Evolutionary conservation across 2,329 filamentous ascomycete species (phyloP), one percentile per base, ranked within the genome.

Genomic region (Mollisiaceae sp.): DNA sequence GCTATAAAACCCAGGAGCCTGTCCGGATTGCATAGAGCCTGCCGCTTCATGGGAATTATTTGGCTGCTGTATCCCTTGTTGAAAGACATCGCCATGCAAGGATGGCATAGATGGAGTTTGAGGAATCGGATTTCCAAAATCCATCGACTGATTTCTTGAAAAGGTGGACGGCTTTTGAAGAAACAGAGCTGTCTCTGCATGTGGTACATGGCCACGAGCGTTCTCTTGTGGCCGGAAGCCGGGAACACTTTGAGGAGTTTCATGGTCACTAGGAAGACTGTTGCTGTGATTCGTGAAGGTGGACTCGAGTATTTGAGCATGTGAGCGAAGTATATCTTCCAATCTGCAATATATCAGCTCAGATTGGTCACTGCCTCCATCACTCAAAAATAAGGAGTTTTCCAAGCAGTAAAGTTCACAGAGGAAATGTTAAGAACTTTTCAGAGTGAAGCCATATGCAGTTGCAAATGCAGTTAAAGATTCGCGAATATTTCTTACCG

Each of bases 221-320:
- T 81, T 70, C 67, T 90, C 82, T 59, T 81, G 76, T 67, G 83
- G 74, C 71, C 84, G 72, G 74, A 88, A 83, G 63, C 87, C 73
- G 65, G 70, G 69, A 0, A 77, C 74, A 63, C 87, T 85, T 35
- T 82, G 80, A 4, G 85, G 85, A 4, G 85, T 86, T 63, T 82
- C 82, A 67, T 86, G 83, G 63, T 88, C 85, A 71, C 85, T 86
- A 72, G 84, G 86, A 56, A 81, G 81, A 60, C 80, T 69, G 63
- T 70, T 66, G 72, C 66, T 66, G 57, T 72, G 63, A 79, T 72
- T 78, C 73, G 60, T 55, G 57, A 88, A 82, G 62, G 85, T 83
- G 35, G 80, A 82, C 70, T 90, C 86, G 2, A 92, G 80, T 57
- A 91, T 87, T 68, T 89, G 87, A 57, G 87, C 85, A 77, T 92